Evolutionary conservation across 371 early-diverging fungal genomes (phyloP).

Genomic region (Catenaria anguillulae): DNA sequence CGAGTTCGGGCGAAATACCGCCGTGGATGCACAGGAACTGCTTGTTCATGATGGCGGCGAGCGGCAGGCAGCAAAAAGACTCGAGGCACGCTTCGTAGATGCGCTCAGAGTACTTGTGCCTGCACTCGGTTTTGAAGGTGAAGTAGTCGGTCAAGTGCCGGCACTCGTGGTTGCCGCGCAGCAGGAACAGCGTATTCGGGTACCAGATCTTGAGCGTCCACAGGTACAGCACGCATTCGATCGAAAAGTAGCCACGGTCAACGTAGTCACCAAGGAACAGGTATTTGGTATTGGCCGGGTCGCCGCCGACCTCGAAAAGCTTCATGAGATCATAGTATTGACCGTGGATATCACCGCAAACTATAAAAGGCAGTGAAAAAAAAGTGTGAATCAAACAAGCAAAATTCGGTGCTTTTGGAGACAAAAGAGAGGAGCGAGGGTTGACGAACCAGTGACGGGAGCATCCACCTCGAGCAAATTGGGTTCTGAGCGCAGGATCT

Average conservation of each 20-base stretch:
- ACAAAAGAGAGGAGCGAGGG: conserved; percentile 4
- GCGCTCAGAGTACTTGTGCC: conserved; percentile 84
- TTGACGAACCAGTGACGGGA: conserved; percentile 66
- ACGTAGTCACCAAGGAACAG: conserved; percentile 97
- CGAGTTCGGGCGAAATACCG: conserved; percentile 88
- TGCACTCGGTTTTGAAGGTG: conserved; percentile 89
- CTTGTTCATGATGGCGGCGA: conserved; percentile 91
- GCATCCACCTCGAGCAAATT: conserved; percentile 76
- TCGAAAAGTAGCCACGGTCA: conserved; percentile 89
- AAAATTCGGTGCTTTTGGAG: conserved; percentile 3
- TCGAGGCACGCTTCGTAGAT: conserved; percentile 85
- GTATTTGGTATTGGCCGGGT: conserved; percentile 72
- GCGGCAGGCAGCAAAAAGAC: conserved; percentile 86
- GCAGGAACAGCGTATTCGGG: conserved; percentile 73
- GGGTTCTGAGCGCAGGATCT: conserved; percentile 57
- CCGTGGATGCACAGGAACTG: conserved; percentile 98
- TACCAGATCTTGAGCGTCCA: conserved; percentile 86
- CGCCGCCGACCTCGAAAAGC: conserved; percentile 92
- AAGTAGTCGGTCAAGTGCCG: conserved; percentile 94
- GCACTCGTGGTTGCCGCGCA: conserved; percentile 98
- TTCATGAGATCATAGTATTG: conserved; percentile 98
- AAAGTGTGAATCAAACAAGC: conserved; percentile 10
- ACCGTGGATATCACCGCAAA: conserved; percentile 98
- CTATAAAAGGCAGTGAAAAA: no score
- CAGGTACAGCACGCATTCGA: conserved; percentile 85